phyloP scores from a whole-genome alignment of 73 alveolate species.

The Paramecium octaurelia region DNA sequence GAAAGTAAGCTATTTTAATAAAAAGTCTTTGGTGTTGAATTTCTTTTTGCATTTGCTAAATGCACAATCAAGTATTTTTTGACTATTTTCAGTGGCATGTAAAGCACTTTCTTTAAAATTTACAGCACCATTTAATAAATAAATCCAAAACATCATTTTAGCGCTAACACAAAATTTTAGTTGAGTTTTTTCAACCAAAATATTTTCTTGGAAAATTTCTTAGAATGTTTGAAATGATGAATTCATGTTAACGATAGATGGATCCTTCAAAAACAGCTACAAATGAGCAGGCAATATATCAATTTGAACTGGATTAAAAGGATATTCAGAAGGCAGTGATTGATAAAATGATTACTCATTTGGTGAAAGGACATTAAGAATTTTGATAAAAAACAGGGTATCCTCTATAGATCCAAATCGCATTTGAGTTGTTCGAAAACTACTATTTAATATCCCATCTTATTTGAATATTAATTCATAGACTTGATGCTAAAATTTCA shows the following conservation, averaged over 20 bases:
- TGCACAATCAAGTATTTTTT: not conserved
- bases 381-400: not conserved
- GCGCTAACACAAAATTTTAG: not conserved
- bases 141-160: conserved; percentile 11
- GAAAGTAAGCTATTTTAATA: not conserved
- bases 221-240: not conserved
- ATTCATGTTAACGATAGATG: not conserved
- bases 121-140: not conserved
- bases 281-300: not conserved
- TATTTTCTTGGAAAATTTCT: not conserved
- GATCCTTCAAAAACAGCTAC: not conserved
- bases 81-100: not conserved
- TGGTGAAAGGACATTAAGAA: not conserved
- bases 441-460: not conserved
- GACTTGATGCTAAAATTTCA: not conserved
- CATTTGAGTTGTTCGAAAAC: not conserved
- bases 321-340: conserved; percentile 2
- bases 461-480: not conserved
- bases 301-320: not conserved
- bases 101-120: not conserved
- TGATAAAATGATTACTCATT: not conserved
- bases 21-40: not conserved
- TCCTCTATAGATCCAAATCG: not conserved
- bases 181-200: not conserved
- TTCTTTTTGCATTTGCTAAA: not conserved